A percentile compares a stretch with the other conserved stretches of the same genome.
phyloP scores from a whole-genome alignment of 1,139 yeast genomes.

The Entelexis paramagnoliae region DNA sequence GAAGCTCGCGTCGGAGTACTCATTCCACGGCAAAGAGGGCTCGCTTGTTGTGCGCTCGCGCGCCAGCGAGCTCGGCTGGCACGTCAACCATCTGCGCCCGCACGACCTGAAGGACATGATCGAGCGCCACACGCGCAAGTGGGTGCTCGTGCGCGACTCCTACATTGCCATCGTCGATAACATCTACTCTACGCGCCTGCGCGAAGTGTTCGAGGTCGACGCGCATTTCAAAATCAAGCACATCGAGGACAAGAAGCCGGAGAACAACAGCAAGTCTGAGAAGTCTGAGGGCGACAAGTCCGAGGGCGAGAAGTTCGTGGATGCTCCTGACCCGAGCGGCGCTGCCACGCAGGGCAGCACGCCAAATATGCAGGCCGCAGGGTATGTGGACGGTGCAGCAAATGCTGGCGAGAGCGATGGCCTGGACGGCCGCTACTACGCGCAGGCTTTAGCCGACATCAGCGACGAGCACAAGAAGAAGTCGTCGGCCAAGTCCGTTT shows the following conservation, averaged over 20 bases:
- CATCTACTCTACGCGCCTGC: slow-evolving; percentile 73
- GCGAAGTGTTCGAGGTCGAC: slow-evolving; percentile 85
- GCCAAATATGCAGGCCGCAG: no score
- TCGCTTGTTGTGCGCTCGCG: slow-evolving; percentile 66
- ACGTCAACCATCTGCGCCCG: slow-evolving; percentile 78
- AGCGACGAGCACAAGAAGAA: slow-evolving; percentile 19
- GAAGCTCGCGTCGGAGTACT: slow-evolving; percentile 69
- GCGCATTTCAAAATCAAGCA: slow-evolving; percentile 45
- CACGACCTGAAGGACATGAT: slow-evolving; percentile 63
- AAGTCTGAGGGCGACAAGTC: no score
- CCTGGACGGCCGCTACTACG: neutral
- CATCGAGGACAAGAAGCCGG: slow-evolving; percentile 19
- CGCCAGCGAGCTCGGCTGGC: slow-evolving; percentile 88
- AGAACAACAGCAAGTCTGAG: no score
- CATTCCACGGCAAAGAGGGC: slow-evolving; percentile 84
- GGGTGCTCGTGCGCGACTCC: slow-evolving; percentile 81
- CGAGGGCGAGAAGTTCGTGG: no score
- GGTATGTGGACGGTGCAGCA: no score
- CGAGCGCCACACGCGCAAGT: slow-evolving; percentile 78
- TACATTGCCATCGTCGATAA: slow-evolving; percentile 80
- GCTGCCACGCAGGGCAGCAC: no score
- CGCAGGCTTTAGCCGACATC: slow-evolving; percentile 19
- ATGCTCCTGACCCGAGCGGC: neutral
- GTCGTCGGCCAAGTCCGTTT: slow-evolving; percentile 16
- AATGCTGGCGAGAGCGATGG: neutral